Evolutionary conservation across 495 filamentous ascomycete genomes (phyloP).

Genomic region (Neurospora sp.): DNA sequence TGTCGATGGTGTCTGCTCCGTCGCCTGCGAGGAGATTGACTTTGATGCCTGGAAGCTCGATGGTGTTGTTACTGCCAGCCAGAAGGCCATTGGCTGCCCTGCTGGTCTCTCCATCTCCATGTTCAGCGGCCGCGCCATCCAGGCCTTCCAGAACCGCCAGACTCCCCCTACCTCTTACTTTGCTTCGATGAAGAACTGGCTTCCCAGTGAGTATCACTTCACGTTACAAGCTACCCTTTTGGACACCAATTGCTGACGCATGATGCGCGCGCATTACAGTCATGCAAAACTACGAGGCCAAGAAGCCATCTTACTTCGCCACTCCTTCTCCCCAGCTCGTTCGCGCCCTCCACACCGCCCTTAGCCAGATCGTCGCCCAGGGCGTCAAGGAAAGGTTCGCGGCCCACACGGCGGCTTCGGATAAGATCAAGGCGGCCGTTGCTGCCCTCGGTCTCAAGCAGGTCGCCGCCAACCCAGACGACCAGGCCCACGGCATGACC

Average conservation of each 20-base stretch:
- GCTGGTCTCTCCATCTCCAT: conserved; percentile 89
- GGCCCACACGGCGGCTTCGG: conserved; percentile 61
- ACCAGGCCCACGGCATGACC: conserved; percentile 96
- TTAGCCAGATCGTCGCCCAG: conserved; percentile 70
- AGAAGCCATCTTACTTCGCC: conserved; percentile 95
- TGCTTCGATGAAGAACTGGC: conserved; percentile 92
- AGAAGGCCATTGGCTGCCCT: conserved; percentile 93
- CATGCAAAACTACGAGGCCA: conserved; percentile 97
- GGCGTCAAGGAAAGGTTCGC: conserved; percentile 74
- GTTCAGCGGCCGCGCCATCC: conserved; percentile 81
- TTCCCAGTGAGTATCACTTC: conserved; percentile 54
- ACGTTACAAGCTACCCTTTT: background rate
- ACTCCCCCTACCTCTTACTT: conserved; percentile 79
- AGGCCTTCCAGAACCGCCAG: conserved; percentile 67
- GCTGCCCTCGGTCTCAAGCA: conserved; percentile 75
- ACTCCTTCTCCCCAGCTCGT: conserved; percentile 92
- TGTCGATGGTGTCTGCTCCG: conserved; percentile 94
- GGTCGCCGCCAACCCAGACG: conserved; percentile 69
- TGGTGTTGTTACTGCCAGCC: conserved; percentile 83
- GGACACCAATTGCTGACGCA: background rate
- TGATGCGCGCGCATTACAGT: conserved; percentile 32
- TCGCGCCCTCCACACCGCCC: conserved; percentile 87
- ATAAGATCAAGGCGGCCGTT: conserved; percentile 73
- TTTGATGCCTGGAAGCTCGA: conserved; percentile 95
- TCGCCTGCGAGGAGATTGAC: conserved; percentile 87